Evolutionary conservation across 495 filamentous ascomycete species (phyloP), one percentile per base, ranked within the genome.

Genomic region (Beverwykella pulmonaria): DNA sequence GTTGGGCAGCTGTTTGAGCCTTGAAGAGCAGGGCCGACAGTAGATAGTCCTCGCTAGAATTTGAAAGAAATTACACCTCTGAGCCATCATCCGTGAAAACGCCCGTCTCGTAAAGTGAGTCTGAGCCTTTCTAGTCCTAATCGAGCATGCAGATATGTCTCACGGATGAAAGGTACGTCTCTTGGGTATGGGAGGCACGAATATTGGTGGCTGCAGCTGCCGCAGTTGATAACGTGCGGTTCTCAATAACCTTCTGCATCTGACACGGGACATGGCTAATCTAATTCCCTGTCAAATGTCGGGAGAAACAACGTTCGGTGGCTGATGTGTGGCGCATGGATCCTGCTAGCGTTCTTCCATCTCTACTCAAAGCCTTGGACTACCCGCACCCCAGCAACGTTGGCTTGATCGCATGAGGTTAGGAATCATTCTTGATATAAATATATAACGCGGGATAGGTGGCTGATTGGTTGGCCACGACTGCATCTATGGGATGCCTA

Each of bases 161-260:
- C 15, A 9, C 39, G 39, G 39, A 4, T n/a, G 39, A n/a, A 4
- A 34, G 30, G 30, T 34, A 5, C 5, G 30, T 34, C 4, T 12
- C 30, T 4, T 12, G 12, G 30, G 5, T 34, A 4, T 12, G 30
- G 27, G 53, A 55, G 2, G 29, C 20, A 39, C 23, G 53, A 65
- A 70, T 65, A 70, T 70, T 70, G 67, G 67, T 65, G 60, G 60
- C 67, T 70, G 61, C 67, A 61, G 41, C n/a, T n/a, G 58, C 29
- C n/a, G 57, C 15, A 20, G 58, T 59, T 53, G 59, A 53, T 39
- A 59, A 59, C 46, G 41, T 49, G 52, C 54, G 54, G 49, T 44
- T 14, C 53, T 64, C 53, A 49, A 69, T 69, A 60, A 25, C 53
- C 55, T 44, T 69, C 47, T 64, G 66, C 53, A 55, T 63, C n/a